A percentile compares a stretch with the other conserved stretches of the same genome.
These are phyloP conservation scores for Trametes cubensis DNA, from an alignment of 768 basidiomycete genomes.

Conservation along the genomic window DNA sequence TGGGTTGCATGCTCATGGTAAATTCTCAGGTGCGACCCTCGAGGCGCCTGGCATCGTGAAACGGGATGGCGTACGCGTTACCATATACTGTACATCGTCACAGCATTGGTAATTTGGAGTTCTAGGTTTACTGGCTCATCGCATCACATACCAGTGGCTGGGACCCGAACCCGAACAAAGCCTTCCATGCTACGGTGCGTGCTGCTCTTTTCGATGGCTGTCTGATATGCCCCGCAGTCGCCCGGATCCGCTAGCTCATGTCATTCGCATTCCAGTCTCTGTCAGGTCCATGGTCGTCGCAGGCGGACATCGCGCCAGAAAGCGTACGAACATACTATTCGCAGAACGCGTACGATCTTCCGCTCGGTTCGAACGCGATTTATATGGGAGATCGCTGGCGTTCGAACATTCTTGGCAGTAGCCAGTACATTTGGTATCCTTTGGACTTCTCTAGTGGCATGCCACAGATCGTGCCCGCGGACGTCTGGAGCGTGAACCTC, in stretches of 20 bases:
- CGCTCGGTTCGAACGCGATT: conserved; percentile 50
- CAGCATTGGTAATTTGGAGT: neutral
- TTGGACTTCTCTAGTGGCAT: conserved; percentile 55
- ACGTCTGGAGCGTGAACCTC: conserved; percentile 59
- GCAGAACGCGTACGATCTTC: conserved; percentile 60
- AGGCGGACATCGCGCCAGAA: conserved; percentile 57
- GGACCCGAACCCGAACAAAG: conserved; percentile 66
- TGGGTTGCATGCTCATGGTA: neutral
- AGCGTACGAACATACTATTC: conserved; percentile 60
- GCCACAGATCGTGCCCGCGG: conserved; percentile 57
- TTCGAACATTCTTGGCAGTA: conserved; percentile 53
- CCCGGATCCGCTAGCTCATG: neutral
- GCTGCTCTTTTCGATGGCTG: neutral
- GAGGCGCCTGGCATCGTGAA: conserved; percentile 67
- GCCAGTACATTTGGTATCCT: conserved; percentile 65
- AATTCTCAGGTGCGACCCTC: conserved; percentile 49
- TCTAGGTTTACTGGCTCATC: conserved; percentile 56
- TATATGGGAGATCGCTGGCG: conserved; percentile 73
- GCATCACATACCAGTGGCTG: conserved; percentile 59
- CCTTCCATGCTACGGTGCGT: conserved; percentile 53
- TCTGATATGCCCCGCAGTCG: too few relatives aligned
- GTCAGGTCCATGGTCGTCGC: conserved; percentile 56
- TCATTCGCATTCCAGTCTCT: conserved; percentile 43
- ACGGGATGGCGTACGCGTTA: conserved; percentile 47
- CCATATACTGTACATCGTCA: conserved; percentile 4